Percentiles rank a stretch among this genome's conserved stretches.
Evolutionary conservation across 192 early-diverging fungal species (phyloP).

Genomic region (Podila minutissima): DNA sequence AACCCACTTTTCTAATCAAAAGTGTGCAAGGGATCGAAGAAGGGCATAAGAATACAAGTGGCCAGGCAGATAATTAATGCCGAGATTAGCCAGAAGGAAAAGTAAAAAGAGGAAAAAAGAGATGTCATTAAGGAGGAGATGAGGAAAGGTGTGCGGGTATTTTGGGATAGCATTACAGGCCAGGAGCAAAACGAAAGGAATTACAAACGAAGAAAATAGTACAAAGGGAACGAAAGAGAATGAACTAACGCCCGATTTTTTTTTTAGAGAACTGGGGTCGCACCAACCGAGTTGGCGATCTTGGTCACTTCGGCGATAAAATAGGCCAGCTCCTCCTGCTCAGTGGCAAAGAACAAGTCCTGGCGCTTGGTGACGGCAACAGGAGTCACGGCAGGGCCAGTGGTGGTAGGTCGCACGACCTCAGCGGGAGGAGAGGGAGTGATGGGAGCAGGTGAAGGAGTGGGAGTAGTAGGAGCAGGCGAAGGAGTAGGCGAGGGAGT

Average conservation of each 20-base stretch:
- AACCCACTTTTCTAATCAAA: neutral
- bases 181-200: neutral
- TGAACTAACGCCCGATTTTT: neutral
- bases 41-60: neutral
- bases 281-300: neutral
- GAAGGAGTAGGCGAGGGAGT: neutral
- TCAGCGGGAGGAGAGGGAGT: neutral
- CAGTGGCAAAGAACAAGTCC: conserved; percentile 5
- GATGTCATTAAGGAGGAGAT: too few species aligned
- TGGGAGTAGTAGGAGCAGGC: conserved; percentile 1
- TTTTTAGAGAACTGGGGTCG: neutral
- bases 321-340: neutral
- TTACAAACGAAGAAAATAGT: neutral
- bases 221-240: neutral
- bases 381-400: neutral
- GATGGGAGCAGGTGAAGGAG: neutral
- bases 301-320: neutral
- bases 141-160: neutral
- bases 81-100: too few species aligned
- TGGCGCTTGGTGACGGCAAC: conserved; percentile 29
- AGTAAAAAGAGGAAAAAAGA: too few species aligned
- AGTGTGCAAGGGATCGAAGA: neutral
- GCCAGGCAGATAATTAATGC: neutral
- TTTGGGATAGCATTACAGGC: neutral
- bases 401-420: neutral